Evolutionary conservation across 1,139 yeast species (phyloP).

Genomic region (Saccharomyces uvarum): DNA sequence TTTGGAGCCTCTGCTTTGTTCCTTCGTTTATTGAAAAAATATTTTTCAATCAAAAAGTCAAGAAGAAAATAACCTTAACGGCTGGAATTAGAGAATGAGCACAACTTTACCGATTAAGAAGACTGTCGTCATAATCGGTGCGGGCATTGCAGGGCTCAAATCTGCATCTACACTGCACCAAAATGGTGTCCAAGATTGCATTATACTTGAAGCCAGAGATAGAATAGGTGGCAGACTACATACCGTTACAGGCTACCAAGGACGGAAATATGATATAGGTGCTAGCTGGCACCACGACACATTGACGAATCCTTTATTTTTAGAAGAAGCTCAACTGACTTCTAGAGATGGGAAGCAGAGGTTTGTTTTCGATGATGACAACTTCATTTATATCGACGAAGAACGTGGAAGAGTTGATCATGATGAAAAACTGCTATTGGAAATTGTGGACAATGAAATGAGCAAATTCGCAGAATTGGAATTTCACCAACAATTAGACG

Average conservation of each 20-base stretch:
- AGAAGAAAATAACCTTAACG: not conserved
- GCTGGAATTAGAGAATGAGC: not conserved
- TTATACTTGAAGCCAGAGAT: conserved; percentile 51
- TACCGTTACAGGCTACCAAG: conserved; percentile 34
- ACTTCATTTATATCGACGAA: conserved; percentile 30
- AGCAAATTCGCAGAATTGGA: conserved; percentile 52
- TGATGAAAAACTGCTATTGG: conserved; percentile 4
- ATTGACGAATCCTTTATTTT: conserved; percentile 55
- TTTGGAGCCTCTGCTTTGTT: not conserved
- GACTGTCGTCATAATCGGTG: conserved; percentile 56
- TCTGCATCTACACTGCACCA: conserved; percentile 56
- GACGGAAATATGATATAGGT: conserved; percentile 57
- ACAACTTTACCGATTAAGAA: conserved; percentile 2
- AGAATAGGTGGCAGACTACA: conserved; percentile 54
- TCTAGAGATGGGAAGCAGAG: conserved; percentile 24
- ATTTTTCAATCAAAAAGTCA: not conserved
- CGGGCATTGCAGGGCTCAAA: conserved; percentile 75
- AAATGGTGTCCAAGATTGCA: conserved; percentile 38
- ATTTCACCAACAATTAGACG: conserved; percentile 43
- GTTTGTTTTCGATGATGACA: conserved; percentile 41
- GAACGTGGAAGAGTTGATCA: conserved; percentile 31
- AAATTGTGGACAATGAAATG: conserved; percentile 37
- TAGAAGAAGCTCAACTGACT: conserved; percentile 38
- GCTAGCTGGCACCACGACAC: conserved; percentile 91
- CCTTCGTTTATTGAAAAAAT: not conserved